phyloP scores from a whole-genome alignment of 2,329 filamentous ascomycete genomes.

The Cladosporium austrohemisphaericum region DNA sequence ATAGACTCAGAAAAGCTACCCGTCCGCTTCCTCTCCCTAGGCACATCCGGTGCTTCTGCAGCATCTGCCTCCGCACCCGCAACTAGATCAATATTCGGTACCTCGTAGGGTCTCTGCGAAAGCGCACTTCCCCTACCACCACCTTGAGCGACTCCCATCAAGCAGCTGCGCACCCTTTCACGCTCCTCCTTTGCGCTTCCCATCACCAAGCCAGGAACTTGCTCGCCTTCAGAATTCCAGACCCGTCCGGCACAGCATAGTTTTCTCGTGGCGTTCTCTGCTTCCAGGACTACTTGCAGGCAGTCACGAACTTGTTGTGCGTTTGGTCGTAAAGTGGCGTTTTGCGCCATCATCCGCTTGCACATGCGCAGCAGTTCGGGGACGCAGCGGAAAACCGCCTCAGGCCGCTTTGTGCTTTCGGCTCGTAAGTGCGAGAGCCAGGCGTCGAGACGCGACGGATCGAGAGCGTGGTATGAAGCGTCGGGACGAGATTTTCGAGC shows the following conservation, averaged over 20 bases:
- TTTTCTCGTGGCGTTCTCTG: constrained; percentile 27
- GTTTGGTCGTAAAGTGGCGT: constrained; percentile 39
- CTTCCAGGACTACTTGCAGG: constrained; percentile 27
- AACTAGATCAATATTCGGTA: neutral
- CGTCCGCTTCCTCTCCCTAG: constrained; percentile 5
- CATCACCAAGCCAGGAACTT: neutral
- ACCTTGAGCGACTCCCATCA: constrained; percentile 10
- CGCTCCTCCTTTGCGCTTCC: constrained; percentile 2
- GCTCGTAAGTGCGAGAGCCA: constrained; percentile 58
- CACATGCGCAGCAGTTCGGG: constrained; percentile 41
- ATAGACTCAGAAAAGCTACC: constrained; percentile 7
- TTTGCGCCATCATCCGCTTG: constrained; percentile 40
- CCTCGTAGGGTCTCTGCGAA: neutral
- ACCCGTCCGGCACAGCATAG: constrained; percentile 27
- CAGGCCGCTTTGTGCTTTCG: constrained; percentile 24
- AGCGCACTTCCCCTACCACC: neutral
- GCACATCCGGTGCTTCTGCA: constrained; percentile 10
- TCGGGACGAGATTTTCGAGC: constrained; percentile 42
- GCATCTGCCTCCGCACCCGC: neutral
- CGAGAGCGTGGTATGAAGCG: constrained; percentile 65
- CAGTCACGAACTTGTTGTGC: constrained; percentile 41
- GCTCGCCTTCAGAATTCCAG: constrained; percentile 5
- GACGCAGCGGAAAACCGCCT: constrained; percentile 37
- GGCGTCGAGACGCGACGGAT: constrained; percentile 62
- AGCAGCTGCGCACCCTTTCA: constrained; percentile 1